phyloP scores from a whole-genome alignment of 208 protist species.

The Leishmania gerbilli region DNA sequence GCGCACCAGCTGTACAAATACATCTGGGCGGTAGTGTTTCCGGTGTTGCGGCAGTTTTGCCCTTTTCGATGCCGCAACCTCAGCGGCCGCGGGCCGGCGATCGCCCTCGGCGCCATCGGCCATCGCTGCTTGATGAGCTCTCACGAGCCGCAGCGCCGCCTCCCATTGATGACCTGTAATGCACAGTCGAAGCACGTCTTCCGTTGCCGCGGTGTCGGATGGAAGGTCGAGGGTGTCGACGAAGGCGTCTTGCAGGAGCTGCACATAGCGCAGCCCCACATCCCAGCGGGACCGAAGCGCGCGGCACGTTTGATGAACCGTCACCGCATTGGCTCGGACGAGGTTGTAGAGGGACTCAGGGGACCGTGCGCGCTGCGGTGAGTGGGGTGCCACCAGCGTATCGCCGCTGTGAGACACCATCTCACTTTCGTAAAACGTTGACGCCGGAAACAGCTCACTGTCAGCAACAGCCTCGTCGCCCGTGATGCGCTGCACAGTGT shows the following conservation, averaged over 20 bases:
- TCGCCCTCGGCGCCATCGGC: not conserved
- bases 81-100: not conserved
- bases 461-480: not conserved
- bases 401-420: not conserved
- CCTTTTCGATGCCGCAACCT: not conserved
- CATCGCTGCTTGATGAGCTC: conserved; percentile 5
- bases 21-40: conserved; percentile 21
- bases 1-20: conserved; percentile 29
- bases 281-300: conserved; percentile 27
- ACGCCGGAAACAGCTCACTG: not conserved
- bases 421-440: not conserved
- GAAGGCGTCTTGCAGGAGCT: conserved; percentile 29
- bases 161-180: conserved; percentile 51
- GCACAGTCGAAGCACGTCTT: conserved; percentile 44
- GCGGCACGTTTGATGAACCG: conserved; percentile 61
- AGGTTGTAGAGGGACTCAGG: conserved; percentile 3
- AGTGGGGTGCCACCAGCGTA: not conserved
- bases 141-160: conserved; percentile 46
- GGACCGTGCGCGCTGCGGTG: not conserved
- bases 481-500: not conserved
- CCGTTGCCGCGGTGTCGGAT: conserved; percentile 28
- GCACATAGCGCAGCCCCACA: conserved; percentile 37
- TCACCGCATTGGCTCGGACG: conserved; percentile 54
- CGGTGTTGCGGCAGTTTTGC: conserved; percentile 5
- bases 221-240: conserved; percentile 29